phyloP scores from a whole-genome alignment of 306 rosid genomes.

The Prunus persica region DNA sequence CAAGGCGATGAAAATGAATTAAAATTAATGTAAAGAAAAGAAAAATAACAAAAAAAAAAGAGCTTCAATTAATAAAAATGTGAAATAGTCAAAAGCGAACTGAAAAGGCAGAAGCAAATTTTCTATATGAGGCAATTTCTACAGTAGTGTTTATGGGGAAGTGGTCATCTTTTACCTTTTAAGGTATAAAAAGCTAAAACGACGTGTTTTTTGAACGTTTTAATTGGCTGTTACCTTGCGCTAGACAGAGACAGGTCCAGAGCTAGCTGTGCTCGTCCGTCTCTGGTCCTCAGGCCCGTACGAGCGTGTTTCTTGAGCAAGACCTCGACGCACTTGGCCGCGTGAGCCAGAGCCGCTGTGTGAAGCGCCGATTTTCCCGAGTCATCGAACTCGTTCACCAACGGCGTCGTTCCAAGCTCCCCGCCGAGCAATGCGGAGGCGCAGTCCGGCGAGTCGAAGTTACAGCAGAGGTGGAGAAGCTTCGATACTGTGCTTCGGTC shows the following conservation, averaged over 20 bases:
- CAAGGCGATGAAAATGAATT: background rate
- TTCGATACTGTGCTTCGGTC: conserved; percentile 25
- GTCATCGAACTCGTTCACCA: conserved; percentile 31
- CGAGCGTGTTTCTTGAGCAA: conserved; percentile 39
- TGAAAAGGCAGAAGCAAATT: conserved; percentile 11
- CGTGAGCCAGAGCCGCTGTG: conserved; percentile 39
- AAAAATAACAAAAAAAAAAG: background rate
- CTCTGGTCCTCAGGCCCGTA: conserved; percentile 40
- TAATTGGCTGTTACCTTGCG: conserved; percentile 31
- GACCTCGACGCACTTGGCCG: conserved; percentile 36
- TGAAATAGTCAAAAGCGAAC: background rate
- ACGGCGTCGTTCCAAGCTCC: conserved; percentile 30
- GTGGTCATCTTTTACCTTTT: conserved; percentile 20
- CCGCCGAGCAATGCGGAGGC: conserved; percentile 33
- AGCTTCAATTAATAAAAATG: background rate
- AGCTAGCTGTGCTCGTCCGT: conserved; percentile 32
- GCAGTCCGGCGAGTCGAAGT: conserved; percentile 36
- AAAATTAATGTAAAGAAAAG: background rate
- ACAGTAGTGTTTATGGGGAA: conserved; percentile 15
- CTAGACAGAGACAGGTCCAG: conserved; percentile 38
- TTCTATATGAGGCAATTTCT: conserved; percentile 7
- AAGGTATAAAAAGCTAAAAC: conserved; percentile 22
- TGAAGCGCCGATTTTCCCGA: conserved; percentile 32
- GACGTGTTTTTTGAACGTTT: conserved; percentile 14
- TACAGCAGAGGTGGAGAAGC: conserved; percentile 43